Evolutionary conservation across 257 asterid genomes (phyloP).

Genomic region (Jacaranda copaia): DNA sequence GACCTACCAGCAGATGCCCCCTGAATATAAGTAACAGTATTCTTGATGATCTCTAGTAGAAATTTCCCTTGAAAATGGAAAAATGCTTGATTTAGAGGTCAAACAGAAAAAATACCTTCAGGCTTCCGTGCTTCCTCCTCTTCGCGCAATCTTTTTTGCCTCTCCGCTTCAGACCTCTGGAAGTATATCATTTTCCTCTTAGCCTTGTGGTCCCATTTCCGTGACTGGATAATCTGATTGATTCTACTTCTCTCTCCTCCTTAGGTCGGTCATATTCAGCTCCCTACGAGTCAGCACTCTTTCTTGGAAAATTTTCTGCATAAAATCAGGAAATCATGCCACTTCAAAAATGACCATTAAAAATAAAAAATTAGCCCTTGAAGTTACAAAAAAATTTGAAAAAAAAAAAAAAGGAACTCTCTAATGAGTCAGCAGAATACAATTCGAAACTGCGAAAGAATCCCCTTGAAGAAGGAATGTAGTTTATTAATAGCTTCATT

Average conservation of each 20-base stretch:
- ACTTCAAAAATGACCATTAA: slow-evolving; percentile 2
- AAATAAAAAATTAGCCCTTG: too few relatives aligned
- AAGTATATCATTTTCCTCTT: slow-evolving; percentile 71
- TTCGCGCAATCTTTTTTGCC: slow-evolving; percentile 65
- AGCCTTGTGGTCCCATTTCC: slow-evolving; percentile 72
- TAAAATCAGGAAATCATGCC: not conserved
- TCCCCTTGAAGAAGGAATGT: too few relatives aligned
- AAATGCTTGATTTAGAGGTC: not conserved
- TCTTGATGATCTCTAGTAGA: too few relatives aligned
- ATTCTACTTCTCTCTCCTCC: slow-evolving; percentile 60
- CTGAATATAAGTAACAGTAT: too few relatives aligned
- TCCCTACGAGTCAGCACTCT: slow-evolving; percentile 55
- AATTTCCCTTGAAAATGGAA: too few relatives aligned
- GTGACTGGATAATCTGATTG: slow-evolving; percentile 57
- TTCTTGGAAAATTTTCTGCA: slow-evolving; percentile 63
- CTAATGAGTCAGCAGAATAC: not conserved
- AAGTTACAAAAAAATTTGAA: not conserved
- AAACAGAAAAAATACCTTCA: slow-evolving; percentile 66
- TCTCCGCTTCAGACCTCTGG: slow-evolving; percentile 77
- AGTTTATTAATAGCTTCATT: too few relatives aligned
- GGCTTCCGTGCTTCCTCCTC: slow-evolving; percentile 86
- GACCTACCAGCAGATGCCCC: too few relatives aligned
- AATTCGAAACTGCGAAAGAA: too few relatives aligned
- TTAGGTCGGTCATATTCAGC: slow-evolving; percentile 51
- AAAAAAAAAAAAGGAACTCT: not conserved